Percentiles rank a stretch among this genome's conserved stretches.
phyloP scores from a whole-genome alignment of 306 rosid genomes.

The Malus sylvestris region DNA sequence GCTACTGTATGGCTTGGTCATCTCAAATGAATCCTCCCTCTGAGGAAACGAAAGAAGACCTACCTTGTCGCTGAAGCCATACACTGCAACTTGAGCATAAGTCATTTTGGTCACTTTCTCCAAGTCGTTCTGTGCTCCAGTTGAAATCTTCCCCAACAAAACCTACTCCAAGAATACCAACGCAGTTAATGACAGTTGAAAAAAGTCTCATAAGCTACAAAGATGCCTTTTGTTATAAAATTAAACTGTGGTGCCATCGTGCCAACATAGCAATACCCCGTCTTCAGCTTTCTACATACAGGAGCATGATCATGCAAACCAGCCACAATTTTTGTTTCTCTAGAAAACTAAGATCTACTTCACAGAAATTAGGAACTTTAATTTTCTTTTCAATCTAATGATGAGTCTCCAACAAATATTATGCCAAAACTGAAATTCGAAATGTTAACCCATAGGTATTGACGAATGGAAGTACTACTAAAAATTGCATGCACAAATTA shows the following conservation, averaged over 20 bases:
- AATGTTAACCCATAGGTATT: no score
- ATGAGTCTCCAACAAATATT: background rate
- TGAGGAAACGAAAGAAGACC: constrained; percentile 42
- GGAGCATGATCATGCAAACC: background rate
- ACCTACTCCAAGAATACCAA: constrained; percentile 17
- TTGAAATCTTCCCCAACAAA: constrained; percentile 36
- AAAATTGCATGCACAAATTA: background rate
- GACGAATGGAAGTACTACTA: background rate
- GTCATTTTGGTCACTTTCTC: constrained; percentile 48
- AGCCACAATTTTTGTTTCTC: background rate
- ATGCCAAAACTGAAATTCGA: background rate
- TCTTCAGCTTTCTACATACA: background rate
- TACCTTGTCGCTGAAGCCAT: constrained; percentile 36
- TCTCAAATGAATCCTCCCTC: constrained; percentile 22
- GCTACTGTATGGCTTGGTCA: constrained; percentile 37
- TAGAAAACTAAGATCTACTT: background rate
- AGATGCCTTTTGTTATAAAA: background rate
- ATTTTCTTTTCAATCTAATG: background rate
- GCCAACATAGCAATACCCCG: background rate
- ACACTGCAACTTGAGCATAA: constrained; percentile 33
- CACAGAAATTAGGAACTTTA: background rate
- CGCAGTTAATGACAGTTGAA: background rate
- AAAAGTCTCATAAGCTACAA: background rate
- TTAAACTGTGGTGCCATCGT: background rate
- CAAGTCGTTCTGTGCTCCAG: constrained; percentile 40